Evolutionary conservation across 805 yeast species (phyloP).

Genomic region (Brettanomyces nanus): DNA sequence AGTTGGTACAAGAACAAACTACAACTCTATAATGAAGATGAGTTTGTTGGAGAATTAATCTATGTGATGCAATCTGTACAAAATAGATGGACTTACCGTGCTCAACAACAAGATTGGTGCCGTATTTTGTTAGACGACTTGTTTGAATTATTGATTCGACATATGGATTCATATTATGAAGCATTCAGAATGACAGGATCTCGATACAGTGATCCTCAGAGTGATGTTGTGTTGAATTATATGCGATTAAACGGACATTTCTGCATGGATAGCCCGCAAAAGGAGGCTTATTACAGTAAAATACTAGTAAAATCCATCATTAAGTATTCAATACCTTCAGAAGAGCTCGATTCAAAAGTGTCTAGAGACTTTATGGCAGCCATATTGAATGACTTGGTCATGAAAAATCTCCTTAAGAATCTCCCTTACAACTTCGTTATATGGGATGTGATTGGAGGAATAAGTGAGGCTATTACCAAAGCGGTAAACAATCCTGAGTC

Average conservation of each 20-base stretch:
- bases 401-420: constrained; percentile 34
- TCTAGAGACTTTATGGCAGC: constrained; percentile 31
- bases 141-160: constrained; percentile 31
- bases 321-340: constrained; percentile 30
- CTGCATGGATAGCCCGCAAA: constrained; percentile 11
- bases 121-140: constrained; percentile 36
- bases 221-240: constrained; percentile 11
- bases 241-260: constrained; percentile 15
- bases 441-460: constrained; percentile 32
- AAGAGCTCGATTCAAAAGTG: constrained; percentile 31
- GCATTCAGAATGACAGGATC: constrained; percentile 10
- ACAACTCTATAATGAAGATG: constrained; percentile 28
- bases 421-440: constrained; percentile 44
- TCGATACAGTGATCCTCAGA: constrained; percentile 6
- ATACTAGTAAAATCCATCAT: constrained; percentile 29
- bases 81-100: background rate
- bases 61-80: constrained; percentile 19
- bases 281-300: constrained; percentile 28
- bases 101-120: constrained; percentile 23
- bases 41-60: constrained; percentile 33
- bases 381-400: constrained; percentile 33
- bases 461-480: constrained; percentile 7
- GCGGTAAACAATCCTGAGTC: background rate
- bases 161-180: constrained; percentile 10
- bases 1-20: constrained; percentile 30